Evolutionary conservation across 352 stramenopile species (phyloP), one percentile per base, ranked within the genome.

Genomic region (Thalassiosira oceanica): DNA sequence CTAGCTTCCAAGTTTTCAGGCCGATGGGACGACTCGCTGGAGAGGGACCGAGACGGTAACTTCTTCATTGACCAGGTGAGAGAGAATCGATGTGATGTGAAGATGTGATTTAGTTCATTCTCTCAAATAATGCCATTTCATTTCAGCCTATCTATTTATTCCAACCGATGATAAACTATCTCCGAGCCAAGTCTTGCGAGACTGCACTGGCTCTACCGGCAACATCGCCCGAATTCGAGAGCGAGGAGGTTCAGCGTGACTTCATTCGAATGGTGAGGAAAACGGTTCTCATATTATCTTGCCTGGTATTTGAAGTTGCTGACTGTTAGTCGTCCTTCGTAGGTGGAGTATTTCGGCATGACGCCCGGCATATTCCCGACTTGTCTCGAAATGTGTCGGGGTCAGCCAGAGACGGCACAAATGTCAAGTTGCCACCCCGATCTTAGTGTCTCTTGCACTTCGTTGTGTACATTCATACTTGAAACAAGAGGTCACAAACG

Each of bases 1-100:
- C 42, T 88, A 5, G 80, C 76, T n/a, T 72, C 58, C 35, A 51
- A 51, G 41, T 88, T 88, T 51, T 74, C 50, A 27, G 80, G 80
- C 24, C 39, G 72, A 69, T 86, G 72, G 68, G 80, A 88, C 42
- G 68, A 82, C 5, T 67, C 26, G 24, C 27, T 88, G 4, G 73
- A 83, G 51, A 84, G 79, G 49, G 80, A 88, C 56, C 45, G 39
- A 15, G 42, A 84, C 54, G 80, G 65, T 7, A 83, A 83, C 36
- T 84, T 85, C 51, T 88, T 88, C 44, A 74, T 88, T 15, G 76
- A 88, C 51, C 57, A n/a, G n/a, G n/a, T n/a, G n/a, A n/a, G n/a
- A n/a, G n/a, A n/a, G n/a, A n/a, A n/a, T n/a, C n/a, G n/a, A n/a
- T n/a, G n/a, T n/a, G n/a, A n/a, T n/a, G n/a, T n/a, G n/a, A n/a